These are phyloP conservation scores for Porphyrellus sp. DNA, from an alignment of 1,284 basidiomycete genomes.

Conservation along the genomic window DNA sequence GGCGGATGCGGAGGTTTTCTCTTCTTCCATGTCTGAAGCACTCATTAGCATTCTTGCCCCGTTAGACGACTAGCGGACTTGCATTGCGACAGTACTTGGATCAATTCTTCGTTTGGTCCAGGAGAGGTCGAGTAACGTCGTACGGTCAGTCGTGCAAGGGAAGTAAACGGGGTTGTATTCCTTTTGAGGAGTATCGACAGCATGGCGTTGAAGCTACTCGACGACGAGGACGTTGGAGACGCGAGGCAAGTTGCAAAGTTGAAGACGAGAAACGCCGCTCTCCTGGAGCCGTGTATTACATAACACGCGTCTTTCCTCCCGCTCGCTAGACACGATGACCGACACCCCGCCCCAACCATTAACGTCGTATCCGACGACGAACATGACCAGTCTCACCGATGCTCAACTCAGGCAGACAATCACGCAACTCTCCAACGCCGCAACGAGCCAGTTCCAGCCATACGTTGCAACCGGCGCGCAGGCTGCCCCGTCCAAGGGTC, in stretches of 20 bases:
- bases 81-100: slow-evolving; percentile 44
- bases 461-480: slow-evolving; percentile 45
- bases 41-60: background rate
- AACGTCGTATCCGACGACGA: slow-evolving; percentile 34
- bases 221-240: background rate
- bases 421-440: slow-evolving; percentile 44
- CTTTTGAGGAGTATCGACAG: slow-evolving; percentile 20
- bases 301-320: slow-evolving; percentile 26
- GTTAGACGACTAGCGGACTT: slow-evolving; percentile 16
- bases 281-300: slow-evolving; percentile 19
- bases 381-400: slow-evolving; percentile 48
- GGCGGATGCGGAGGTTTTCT: slow-evolving; percentile 35
- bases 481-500: slow-evolving; percentile 44
- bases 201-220: slow-evolving; percentile 10
- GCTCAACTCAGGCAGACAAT: slow-evolving; percentile 58
- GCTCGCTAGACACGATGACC: slow-evolving; percentile 26
- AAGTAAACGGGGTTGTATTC: background rate
- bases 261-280: too few relatives aligned
- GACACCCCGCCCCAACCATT: slow-evolving; percentile 29
- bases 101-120: slow-evolving; percentile 41
- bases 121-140: slow-evolving; percentile 20
- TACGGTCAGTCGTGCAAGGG: slow-evolving; percentile 5
- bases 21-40: slow-evolving; percentile 42
- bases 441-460: slow-evolving; percentile 38
- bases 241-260: background rate